Conservation (phyloP, 2,329 filamentous ascomycete genomes). For the Colletotrichum cereale region DNA sequence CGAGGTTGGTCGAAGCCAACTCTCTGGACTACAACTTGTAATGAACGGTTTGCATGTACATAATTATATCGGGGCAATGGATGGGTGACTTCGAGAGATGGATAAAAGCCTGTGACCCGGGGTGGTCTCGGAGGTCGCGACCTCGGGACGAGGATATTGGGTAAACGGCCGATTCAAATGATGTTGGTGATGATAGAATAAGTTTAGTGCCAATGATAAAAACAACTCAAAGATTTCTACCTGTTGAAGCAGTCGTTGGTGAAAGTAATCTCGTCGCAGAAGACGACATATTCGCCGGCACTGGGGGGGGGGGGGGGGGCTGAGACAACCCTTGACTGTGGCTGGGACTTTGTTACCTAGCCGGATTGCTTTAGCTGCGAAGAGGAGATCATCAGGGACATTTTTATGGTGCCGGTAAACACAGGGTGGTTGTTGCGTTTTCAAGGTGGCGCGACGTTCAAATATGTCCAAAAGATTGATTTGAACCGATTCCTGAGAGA, state of each 20-base stretch:
- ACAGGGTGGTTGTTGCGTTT: neutral
- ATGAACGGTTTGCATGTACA: slow-evolving; percentile 34
- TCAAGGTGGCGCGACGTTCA: neutral
- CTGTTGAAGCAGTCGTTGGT: neutral
- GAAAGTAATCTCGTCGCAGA: neutral
- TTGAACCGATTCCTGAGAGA: neutral
- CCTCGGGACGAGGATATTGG: neutral
- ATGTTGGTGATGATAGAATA: slow-evolving; percentile 12
- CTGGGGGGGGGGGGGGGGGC: too few relatives aligned
- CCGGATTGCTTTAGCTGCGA: neutral
- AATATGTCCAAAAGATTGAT: neutral
- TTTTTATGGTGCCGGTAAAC: neutral
- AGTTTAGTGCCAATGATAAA: slow-evolving; percentile 7
- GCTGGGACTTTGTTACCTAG: neutral
- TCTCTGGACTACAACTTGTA: slow-evolving; percentile 36
- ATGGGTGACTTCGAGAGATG: slow-evolving; percentile 13
- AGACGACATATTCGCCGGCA: neutral
- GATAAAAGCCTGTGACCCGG: neutral
- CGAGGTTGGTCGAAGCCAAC: slow-evolving; percentile 21
- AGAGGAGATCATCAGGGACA: too few relatives aligned
- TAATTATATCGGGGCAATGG: slow-evolving; percentile 23
- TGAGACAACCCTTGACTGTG: neutral
- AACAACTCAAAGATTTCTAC: neutral
- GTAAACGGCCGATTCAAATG: slow-evolving; percentile 5
- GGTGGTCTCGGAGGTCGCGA: neutral